Base-by-base conservation (phyloP, 371 early-diverging fungal species). In the Mucor velutinosus region DNA sequence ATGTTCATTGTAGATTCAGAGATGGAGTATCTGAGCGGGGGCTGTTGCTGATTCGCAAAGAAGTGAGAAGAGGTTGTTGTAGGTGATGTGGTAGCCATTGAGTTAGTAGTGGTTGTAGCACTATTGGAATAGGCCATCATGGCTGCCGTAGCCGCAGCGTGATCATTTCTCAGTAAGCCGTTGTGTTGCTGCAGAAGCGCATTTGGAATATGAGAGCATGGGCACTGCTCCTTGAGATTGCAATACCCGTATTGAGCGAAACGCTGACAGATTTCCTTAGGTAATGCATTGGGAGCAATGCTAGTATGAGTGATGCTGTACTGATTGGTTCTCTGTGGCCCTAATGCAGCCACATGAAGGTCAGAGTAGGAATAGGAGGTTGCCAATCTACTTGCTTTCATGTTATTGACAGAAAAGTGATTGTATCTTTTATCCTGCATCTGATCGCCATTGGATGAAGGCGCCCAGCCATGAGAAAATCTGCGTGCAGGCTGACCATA, bases 171-270 rank as follows among this genome's bases (percentile, higher is more conserved):
- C 21, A 25, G 1, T 1, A 49, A 21, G 11, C 19, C 19, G 10
- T 49, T 49, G 4, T 30, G 30, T 6, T 30, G 55, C 27, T 55
- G 55, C 14, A 29, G 17, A 55, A 55, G 27, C 27, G 27, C 32
- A 21, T 14, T 43, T 35, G 71, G 67, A 1, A 74, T 73, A 64
- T 88, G 89, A 10, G 79, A 62, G 66, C 74, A 90, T 30, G 83
- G 79, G 62, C 91, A 90, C 39, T 85, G 76, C 8, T 87, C 86
- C 23, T 87, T 88, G 7, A 84, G 68, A 4, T 86, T 70, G 62
- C 91, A 90, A 60, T 74, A 84, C 4, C 89, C 89, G 47, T 85
- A 81, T 67, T 86, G 85, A 61, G 81, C 86, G 65, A 81, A 87
- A 1, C 82, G 75, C 63, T 72, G 70, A 61, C 69, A 78, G 29